Base-by-base conservation (phyloP, 495 filamentous ascomycete species). In the Hypoxylon crocopeplum region DNA sequence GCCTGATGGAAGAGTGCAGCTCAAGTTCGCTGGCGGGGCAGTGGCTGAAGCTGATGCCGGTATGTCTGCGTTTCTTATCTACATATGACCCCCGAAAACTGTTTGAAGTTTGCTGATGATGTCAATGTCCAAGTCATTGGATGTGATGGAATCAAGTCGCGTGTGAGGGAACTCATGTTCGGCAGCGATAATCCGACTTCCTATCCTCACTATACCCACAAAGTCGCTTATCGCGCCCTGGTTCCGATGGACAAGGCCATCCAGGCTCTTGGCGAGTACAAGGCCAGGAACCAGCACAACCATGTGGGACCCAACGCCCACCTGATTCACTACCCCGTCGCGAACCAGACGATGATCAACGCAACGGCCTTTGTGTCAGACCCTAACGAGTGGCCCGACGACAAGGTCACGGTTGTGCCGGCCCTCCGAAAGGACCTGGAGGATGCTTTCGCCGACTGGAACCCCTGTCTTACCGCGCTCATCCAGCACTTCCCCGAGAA, bases 211-310 rank as follows among this genome's bases (percentile, higher is more conserved):
- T 84, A 79, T 55, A 75, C 75, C 4, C 72, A 78, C 42, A 79
- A 82, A 62, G 78, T 76, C 25, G 77, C 73, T 5, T 85, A 82
- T 51, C 78, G 83, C 1, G 77, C 75, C 7, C 33, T 85, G 32
- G 67, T 84, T 8, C 80, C 77, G 1, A 82, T 82, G 77, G 72
- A 77, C 3, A 72, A 77, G 36, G 82, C 80, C 3, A 69, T 76
- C 22, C 66, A 67, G 20, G 71, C 73, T 2, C 62, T 84, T 10
- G 82, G 83, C 2, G 72, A 81, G 22, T 71, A 81, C 36, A 67
- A 75, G 32, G 76, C 82, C 3, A 61, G 47, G 12, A 82, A 79
- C 24, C 64, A 70, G 34, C 67, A 70, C 50, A 79, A 77, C 69
- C 77, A 77, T 22, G 46, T 79, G 54, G 81, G 80, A 7, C 65